phyloP scores from a whole-genome alignment of 495 filamentous ascomycete species.

The Penicillium manginii region DNA sequence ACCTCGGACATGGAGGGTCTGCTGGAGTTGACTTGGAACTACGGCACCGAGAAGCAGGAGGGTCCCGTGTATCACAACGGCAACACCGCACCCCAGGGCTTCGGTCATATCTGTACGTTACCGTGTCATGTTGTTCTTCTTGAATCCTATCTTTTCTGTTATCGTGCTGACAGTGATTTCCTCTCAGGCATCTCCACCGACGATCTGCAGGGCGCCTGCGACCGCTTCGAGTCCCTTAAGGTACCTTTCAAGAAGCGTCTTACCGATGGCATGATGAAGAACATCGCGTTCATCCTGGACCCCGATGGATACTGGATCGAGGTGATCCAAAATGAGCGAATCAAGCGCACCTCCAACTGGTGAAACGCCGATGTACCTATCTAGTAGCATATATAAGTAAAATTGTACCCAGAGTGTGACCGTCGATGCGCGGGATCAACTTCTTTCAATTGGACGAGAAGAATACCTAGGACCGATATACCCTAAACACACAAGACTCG shows the following conservation, averaged over 20 bases:
- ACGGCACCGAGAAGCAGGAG: slow-evolving; percentile 90
- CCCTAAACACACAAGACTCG: too few species aligned
- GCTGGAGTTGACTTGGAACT: slow-evolving; percentile 94
- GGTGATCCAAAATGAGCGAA: slow-evolving; percentile 71
- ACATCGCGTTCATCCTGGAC: slow-evolving; percentile 91
- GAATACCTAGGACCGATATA: too few species aligned
- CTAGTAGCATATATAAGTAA: slow-evolving; percentile 3
- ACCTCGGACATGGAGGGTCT: slow-evolving; percentile 70
- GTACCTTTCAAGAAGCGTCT: slow-evolving; percentile 94
- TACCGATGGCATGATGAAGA: slow-evolving; percentile 89
- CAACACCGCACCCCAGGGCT: slow-evolving; percentile 89
- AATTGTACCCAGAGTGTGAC: too few species aligned
- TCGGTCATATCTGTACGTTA: slow-evolving; percentile 82
- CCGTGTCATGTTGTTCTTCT: slow-evolving; percentile 62
- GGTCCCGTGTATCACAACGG: slow-evolving; percentile 89
- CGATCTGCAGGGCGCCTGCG: slow-evolving; percentile 81
- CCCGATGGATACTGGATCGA: slow-evolving; percentile 95
- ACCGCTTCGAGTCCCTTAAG: slow-evolving; percentile 77
- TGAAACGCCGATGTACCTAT: slow-evolving; percentile 27
- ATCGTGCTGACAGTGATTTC: background rate
- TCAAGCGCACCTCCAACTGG: slow-evolving; percentile 50
- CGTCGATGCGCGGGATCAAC: too few species aligned
- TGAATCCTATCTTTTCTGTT: slow-evolving; percentile 2
- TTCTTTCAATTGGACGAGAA: too few species aligned
- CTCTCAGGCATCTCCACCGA: slow-evolving; percentile 78